Base-by-base conservation (phyloP, 2,329 filamentous ascomycete genomes). In the Microdochium nivale region DNA sequence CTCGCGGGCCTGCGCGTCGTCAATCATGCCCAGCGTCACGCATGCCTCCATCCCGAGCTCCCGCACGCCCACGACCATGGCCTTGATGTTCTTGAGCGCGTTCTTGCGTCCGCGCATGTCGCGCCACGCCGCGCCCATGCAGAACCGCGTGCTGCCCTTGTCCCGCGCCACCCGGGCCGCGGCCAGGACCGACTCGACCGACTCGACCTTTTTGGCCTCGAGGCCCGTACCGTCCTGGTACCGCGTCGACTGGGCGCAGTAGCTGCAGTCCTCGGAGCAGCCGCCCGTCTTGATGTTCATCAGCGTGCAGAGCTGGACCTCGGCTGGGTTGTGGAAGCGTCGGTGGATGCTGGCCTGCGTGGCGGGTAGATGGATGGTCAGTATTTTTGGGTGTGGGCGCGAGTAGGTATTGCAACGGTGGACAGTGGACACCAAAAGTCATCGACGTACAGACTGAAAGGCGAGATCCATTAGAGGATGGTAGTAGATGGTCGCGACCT, bases 281-380 rank as follows among this genome's bases (percentile, higher is more conserved):
- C 90, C 90, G 51, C 90, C 90, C 9, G 89, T 95, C 67, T 96
- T 96, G 75, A 96, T 96, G 76, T 95, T 95, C 88, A 95, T 95
- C 53, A 96, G 77, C 0, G 90, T 96, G 74, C 90, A 96, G 70
- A 95, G 86, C 70, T 96, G 90, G 56, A 96, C 88, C 25, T 88
- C 84, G 47, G 84, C 77, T 7, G 90, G 88, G 63, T 88, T 80
- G 71, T 95, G 90, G 74, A 95, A 95, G 60, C 86, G 85, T 47
- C 89, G 84, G 70, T 96, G 90, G 52, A 95, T 73, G 33, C 78
- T 80, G 58, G 81, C 83, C 89, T 94, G 58, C 37, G 33, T n/a
- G 11, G 49, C n/a, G 44, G 49, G 14, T 24, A 11, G 52, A 47
- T 50, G 54, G 49, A 53, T n/a, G n/a, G 53, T 9, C 48, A 32